Percentiles rank a stretch among this genome's conserved stretches.
Evolutionary conservation across 1,139 yeast species (phyloP).

Genomic region (Hanseniaspora sp.): DNA sequence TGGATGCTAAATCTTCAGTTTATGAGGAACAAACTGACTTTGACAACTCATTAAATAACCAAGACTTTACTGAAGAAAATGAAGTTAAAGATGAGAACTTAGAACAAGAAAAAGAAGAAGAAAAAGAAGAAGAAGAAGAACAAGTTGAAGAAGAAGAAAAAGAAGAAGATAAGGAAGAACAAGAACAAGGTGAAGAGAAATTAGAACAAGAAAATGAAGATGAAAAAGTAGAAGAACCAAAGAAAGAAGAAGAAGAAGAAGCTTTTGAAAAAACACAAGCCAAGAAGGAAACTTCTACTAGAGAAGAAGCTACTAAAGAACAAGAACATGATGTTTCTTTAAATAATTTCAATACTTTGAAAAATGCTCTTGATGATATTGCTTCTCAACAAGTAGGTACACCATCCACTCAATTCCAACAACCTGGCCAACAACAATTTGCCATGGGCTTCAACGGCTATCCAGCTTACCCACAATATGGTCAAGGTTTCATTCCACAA

Average conservation of each 20-base stretch:
- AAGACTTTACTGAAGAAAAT: neutral
- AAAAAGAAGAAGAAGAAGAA: neutral
- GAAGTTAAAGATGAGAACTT: neutral
- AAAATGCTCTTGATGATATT: constrained; percentile 13
- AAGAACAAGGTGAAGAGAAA: neutral
- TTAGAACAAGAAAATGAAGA: neutral
- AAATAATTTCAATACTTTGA: constrained; percentile 11
- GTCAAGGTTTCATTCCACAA: constrained; percentile 26
- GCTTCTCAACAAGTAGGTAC: constrained; percentile 19
- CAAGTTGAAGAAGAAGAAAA: constrained; percentile 2
- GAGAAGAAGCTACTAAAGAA: neutral
- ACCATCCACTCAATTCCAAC: constrained; percentile 21
- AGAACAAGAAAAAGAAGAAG: neutral
- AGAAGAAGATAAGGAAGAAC: neutral
- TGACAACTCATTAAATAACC: neutral
- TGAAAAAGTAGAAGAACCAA: constrained; percentile 7
- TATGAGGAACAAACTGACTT: neutral
- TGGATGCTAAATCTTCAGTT: neutral
- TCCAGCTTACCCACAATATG: constrained; percentile 31
- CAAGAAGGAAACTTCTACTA: neutral
- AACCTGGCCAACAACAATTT: constrained; percentile 26
- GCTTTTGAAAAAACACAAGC: neutral
- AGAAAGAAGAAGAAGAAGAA: constrained; percentile 3
- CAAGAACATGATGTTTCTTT: constrained; percentile 4
- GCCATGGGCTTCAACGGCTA: constrained; percentile 31